phyloP scores from a whole-genome alignment of 2,329 filamentous ascomycete genomes.

The Orbilia javanica region DNA sequence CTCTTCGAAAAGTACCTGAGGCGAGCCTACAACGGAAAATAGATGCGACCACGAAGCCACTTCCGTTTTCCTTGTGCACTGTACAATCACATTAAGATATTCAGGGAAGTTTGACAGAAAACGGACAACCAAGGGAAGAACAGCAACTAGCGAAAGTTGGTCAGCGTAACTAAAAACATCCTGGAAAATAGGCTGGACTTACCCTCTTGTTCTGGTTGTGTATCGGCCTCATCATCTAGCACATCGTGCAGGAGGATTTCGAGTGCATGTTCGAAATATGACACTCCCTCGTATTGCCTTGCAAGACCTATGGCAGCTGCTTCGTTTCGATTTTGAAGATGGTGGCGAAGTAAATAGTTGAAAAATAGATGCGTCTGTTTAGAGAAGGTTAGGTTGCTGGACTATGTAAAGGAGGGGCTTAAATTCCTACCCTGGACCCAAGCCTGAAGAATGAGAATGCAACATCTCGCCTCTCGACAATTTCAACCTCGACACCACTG shows the following conservation, averaged over 20 bases:
- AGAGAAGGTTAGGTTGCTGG: neutral
- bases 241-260: conserved; percentile 94
- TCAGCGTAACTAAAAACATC: conserved; percentile 67
- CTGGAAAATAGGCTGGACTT: conserved; percentile 70
- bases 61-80: conserved; percentile 97
- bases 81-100: conserved; percentile 96
- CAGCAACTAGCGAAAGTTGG: conserved; percentile 67
- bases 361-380: conserved; percentile 88
- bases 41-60: conserved; percentile 93
- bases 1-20: conserved; percentile 92
- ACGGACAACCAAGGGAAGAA: conserved; percentile 69
- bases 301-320: conserved; percentile 83
- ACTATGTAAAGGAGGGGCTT: neutral
- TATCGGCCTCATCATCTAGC: conserved; percentile 92
- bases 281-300: conserved; percentile 84
- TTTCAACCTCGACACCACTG: conserved; percentile 88
- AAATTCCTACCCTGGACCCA: conserved; percentile 78
- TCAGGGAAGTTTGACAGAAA: conserved; percentile 70
- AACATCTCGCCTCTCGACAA: conserved; percentile 92
- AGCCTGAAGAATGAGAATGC: conserved; percentile 92
- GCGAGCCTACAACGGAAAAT: conserved; percentile 86
- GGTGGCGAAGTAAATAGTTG: conserved; percentile 84
- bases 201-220: conserved; percentile 73
- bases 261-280: conserved; percentile 92
- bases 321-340: conserved; percentile 81